Evolutionary conservation across 2,329 filamentous ascomycete genomes (phyloP).

Genomic region (Venturia aucupariae): DNA sequence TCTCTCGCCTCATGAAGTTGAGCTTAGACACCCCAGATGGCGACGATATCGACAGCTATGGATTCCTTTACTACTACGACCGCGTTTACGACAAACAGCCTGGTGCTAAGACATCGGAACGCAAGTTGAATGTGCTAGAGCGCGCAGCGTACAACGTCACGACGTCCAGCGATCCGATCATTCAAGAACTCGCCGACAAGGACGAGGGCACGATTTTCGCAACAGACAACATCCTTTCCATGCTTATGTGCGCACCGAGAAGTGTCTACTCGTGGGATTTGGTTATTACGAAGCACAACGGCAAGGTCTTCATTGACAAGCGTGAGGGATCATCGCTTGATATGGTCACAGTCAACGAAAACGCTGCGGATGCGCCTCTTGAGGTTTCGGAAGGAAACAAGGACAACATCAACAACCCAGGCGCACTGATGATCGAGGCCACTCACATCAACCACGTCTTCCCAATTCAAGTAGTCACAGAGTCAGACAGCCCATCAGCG

Average conservation of each 20-base stretch:
- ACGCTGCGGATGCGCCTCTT: slow-evolving; percentile 87
- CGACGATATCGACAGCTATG: slow-evolving; percentile 90
- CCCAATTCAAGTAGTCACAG: slow-evolving; percentile 84
- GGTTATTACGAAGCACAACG: slow-evolving; percentile 82
- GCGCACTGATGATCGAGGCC: slow-evolving; percentile 86
- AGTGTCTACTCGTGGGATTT: slow-evolving; percentile 99
- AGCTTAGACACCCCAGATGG: slow-evolving; percentile 92
- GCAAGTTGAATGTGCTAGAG: slow-evolving; percentile 80
- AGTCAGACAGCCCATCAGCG: slow-evolving; percentile 53
- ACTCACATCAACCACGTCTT: slow-evolving; percentile 99
- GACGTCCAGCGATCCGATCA: slow-evolving; percentile 89
- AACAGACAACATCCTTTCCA: slow-evolving; percentile 92
- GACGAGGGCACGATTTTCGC: slow-evolving; percentile 95
- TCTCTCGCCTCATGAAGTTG: slow-evolving; percentile 86
- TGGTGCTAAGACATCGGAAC: slow-evolving; percentile 73
- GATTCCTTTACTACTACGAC: slow-evolving; percentile 98
- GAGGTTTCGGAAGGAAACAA: slow-evolving; percentile 88
- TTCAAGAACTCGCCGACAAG: slow-evolving; percentile 93
- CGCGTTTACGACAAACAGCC: slow-evolving; percentile 88
- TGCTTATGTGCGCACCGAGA: slow-evolving; percentile 97
- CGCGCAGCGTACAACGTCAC: slow-evolving; percentile 97
- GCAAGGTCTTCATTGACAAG: slow-evolving; percentile 99
- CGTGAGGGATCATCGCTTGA: slow-evolving; percentile 89
- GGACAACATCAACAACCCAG: slow-evolving; percentile 90
- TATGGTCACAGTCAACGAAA: slow-evolving; percentile 98